Conservation (phyloP, 139 green algal species). For the Ostreobium quekettii region DNA sequence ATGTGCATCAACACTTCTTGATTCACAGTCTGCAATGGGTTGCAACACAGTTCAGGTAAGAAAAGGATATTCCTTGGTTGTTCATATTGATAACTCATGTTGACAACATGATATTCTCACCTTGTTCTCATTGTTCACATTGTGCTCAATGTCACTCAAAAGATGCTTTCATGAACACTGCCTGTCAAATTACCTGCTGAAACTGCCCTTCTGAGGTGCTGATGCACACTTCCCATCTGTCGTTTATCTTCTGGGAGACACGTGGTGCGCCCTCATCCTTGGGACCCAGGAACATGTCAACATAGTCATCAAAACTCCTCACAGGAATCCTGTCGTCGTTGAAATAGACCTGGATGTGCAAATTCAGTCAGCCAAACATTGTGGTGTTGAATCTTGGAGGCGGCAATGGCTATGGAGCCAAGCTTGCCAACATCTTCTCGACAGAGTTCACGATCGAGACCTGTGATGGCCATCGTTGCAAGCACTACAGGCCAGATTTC, state of each 20-base stretch:
- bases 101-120: no score
- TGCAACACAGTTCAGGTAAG: not conserved
- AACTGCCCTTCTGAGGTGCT: constrained; percentile 83
- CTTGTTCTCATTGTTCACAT: no score
- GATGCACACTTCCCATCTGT: constrained; percentile 93
- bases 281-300: constrained; percentile 84
- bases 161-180: no score
- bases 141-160: no score
- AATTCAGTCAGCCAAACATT: no score
- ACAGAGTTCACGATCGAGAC: constrained; percentile 95
- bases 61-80: not conserved
- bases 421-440: constrained; percentile 99
- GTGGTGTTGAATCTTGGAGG: no score
- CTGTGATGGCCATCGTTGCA: constrained; percentile 70
- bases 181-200: constrained; percentile 82
- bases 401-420: constrained; percentile 96
- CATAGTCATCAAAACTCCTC: constrained; percentile 91
- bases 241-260: constrained; percentile 80
- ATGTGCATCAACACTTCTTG: no score
- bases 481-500: constrained; percentile 81
- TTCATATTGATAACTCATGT: no score
- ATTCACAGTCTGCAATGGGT: no score
- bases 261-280: constrained; percentile 56
- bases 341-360: constrained; percentile 62
- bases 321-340: constrained; percentile 76